These are phyloP conservation scores for Vitis cinerea DNA, from an alignment of 164 flowering plant species.

Conservation along the genomic window DNA sequence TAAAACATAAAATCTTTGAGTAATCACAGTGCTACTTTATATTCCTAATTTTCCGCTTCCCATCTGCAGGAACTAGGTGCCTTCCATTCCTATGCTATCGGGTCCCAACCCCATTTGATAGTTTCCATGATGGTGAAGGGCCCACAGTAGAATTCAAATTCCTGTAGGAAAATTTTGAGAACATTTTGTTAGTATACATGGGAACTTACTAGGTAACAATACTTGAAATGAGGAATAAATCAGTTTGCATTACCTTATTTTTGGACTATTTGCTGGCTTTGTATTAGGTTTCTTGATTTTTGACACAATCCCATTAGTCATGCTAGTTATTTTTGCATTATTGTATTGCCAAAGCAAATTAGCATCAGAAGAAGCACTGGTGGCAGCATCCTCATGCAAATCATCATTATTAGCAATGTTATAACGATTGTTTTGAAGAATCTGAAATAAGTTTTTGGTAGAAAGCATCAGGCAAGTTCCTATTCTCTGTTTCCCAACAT, in stretches of 20 bases:
- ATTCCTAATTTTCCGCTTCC: slow-evolving; percentile 56
- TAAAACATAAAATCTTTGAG: slow-evolving; percentile 15
- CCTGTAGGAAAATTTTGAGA: slow-evolving; percentile 29
- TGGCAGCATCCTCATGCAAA: slow-evolving; percentile 78
- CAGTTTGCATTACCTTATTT: slow-evolving; percentile 44
- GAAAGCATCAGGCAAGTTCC: slow-evolving; percentile 37
- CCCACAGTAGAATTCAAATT: slow-evolving; percentile 36
- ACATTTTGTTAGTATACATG: neutral
- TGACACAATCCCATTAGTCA: slow-evolving; percentile 41
- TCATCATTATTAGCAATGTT: slow-evolving; percentile 51
- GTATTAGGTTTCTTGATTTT: slow-evolving; percentile 48
- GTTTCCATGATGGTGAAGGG: slow-evolving; percentile 68
- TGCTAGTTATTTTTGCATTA: slow-evolving; percentile 49
- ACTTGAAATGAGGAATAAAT: neutral
- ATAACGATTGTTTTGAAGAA: slow-evolving; percentile 43
- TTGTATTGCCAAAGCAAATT: slow-evolving; percentile 87
- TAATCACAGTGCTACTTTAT: slow-evolving; percentile 38
- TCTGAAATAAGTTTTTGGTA: slow-evolving; percentile 64
- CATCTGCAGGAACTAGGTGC: slow-evolving; percentile 48
- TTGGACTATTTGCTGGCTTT: slow-evolving; percentile 54
- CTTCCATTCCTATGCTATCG: slow-evolving; percentile 37
- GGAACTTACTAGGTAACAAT: neutral
- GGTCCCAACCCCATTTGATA: slow-evolving; percentile 36
- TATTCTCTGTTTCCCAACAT: slow-evolving; percentile 56
- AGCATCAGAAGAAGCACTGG: slow-evolving; percentile 90